phyloP scores from a whole-genome alignment of 306 rosid genomes.

The Luffa acutangula region DNA sequence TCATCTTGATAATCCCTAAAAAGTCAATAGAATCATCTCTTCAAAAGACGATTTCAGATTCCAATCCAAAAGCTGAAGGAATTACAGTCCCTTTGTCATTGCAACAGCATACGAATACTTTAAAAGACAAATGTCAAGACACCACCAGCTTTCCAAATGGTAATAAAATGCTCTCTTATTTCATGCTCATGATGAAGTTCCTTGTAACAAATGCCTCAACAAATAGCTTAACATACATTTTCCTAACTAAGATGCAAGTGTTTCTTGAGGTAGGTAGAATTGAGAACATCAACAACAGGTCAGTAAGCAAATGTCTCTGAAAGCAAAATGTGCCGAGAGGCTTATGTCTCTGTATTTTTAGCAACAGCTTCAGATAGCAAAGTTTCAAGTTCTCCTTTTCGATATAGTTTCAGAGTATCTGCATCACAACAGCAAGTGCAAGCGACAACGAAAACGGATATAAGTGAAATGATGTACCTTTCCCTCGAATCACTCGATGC shows the following conservation, averaged over 20 bases:
- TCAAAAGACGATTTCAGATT: no score
- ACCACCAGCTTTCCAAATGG: not conserved
- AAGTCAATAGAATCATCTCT: no score
- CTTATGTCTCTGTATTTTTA: slow-evolving; percentile 6
- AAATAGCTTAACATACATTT: not conserved
- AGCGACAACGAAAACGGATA: no score
- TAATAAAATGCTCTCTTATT: not conserved
- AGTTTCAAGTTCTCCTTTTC: slow-evolving; percentile 78
- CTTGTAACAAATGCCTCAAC: not conserved
- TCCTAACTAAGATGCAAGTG: not conserved
- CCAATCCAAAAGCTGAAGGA: not conserved
- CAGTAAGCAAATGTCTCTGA: not conserved
- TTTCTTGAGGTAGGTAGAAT: not conserved
- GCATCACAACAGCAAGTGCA: slow-evolving; percentile 19
- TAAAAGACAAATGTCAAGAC: not conserved
- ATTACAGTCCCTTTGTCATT: not conserved
- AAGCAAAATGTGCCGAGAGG: not conserved
- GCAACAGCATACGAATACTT: not conserved
- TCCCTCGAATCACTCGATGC: not conserved
- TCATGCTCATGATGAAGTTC: not conserved
- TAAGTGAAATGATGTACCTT: not conserved
- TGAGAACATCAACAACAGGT: not conserved
- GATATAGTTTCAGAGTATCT: slow-evolving; percentile 83
- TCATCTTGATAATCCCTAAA: no score
- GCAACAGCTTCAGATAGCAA: slow-evolving; percentile 63